Percentiles rank a stretch among this genome's conserved stretches.
Evolutionary conservation across 169 alveolate genomes (phyloP).

Genomic region (Eimeria tenella): DNA sequence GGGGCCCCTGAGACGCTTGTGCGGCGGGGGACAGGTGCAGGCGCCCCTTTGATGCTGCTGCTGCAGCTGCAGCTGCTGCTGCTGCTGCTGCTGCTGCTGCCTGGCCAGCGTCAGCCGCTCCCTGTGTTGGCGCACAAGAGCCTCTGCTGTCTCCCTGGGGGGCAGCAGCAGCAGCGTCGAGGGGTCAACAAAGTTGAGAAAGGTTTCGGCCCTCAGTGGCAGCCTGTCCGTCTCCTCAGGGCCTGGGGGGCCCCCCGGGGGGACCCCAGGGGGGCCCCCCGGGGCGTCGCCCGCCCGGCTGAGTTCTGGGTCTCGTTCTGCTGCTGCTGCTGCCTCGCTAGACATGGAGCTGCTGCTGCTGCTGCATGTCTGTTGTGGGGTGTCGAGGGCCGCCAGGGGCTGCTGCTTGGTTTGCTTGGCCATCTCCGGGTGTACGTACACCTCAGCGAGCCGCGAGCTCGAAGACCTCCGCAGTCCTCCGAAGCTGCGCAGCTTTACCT

Average conservation of each 20-base stretch:
- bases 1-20: conserved; percentile 28
- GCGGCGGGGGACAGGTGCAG: not conserved
- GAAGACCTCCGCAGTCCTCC: no score
- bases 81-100: conserved; percentile 19
- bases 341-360: not conserved
- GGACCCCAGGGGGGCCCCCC: not conserved
- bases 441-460: no score
- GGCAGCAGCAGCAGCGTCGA: conserved; percentile 21
- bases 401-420: no score
- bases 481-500: no score
- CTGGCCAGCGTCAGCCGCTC: conserved; percentile 1
- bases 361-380: no score
- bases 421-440: no score
- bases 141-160: conserved; percentile 8
- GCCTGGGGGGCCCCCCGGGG: not conserved
- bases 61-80: not conserved
- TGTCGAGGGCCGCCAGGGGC: no score
- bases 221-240: not conserved
- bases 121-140: not conserved
- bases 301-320: no score
- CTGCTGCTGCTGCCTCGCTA: not conserved
- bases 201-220: conserved; percentile 4
- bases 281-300: no score
- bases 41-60: not conserved
- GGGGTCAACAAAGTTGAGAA: conserved; percentile 46